phyloP scores from a whole-genome alignment of 441 rosid genomes.

The Gossypium davidsonii region DNA sequence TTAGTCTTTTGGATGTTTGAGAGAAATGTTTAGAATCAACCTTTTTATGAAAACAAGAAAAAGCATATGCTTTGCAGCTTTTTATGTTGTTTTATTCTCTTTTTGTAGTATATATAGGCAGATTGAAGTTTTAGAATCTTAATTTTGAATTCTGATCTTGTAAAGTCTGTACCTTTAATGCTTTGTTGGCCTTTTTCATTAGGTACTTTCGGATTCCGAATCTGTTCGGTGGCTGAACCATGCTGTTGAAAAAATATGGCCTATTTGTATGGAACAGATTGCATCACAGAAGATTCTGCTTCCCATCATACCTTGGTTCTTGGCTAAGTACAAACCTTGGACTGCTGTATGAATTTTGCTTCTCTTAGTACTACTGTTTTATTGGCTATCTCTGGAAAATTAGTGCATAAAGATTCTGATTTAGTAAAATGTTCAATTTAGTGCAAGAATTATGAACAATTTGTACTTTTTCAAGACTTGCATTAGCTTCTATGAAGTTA shows the following conservation, averaged over 20 bases:
- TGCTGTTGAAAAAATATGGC: conserved; percentile 85
- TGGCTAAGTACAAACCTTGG: conserved; percentile 95
- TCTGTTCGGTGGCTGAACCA: conserved; percentile 84
- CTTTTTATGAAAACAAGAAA: neutral
- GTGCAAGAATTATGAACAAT: neutral
- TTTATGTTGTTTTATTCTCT: neutral
- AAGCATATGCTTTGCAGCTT: neutral
- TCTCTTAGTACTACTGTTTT: conserved; percentile 1
- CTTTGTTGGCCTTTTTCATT: conserved; percentile 9
- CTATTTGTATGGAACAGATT: conserved; percentile 82
- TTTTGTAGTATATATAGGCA: neutral
- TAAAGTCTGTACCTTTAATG: neutral
- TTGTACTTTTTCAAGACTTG: neutral
- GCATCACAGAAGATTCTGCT: conserved; percentile 81
- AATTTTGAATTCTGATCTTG: neutral
- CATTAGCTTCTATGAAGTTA: neutral
- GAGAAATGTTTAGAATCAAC: neutral
- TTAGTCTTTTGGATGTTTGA: neutral
- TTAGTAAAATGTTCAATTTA: neutral
- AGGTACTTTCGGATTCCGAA: conserved; percentile 83
- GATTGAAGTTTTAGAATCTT: neutral
- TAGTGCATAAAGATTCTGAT: neutral
- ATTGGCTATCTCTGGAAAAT: neutral
- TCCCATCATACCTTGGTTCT: conserved; percentile 93
- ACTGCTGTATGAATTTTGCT: conserved; percentile 52